Base-by-base conservation (phyloP, 2,329 filamentous ascomycete genomes). In the Rhinocladiella mackenziei region DNA sequence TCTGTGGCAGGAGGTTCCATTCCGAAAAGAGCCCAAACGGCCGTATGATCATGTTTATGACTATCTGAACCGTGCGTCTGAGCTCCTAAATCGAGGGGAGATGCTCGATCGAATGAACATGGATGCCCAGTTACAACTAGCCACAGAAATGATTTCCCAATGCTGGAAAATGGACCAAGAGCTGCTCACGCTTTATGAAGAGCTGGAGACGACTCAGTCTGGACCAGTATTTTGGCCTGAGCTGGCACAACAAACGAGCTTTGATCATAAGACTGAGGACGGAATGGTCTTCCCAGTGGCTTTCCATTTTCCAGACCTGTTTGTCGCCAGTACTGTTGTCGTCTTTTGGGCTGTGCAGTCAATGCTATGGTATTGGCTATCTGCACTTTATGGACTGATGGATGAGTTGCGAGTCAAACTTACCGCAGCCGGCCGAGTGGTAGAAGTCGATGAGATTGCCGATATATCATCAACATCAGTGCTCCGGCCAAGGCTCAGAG, bases 291-390 rank as follows among this genome's bases (percentile, higher is more conserved):
- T 65, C 31, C 60, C 62, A 1, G 53, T 63, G 3, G 53, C 56
- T 4, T 62, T 58, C 37, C 44, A 58, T 10, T 67, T 66, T 33
- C 39, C 48, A 2, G 50, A 59, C 35, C 40, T 64, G 3, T 35
- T 35, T 5, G 53, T 54, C 3, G 62, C 63, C 3, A 48, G 53
- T 5, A 61, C 56, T 3, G 53, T 63, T 9, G 57, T 62, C 30
- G 26, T 63, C 2, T 60, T 62, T 34, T 68, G 65, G 65, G 56
- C 62, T 3, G 56, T 57, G 1, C 50, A 53, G 5, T 41, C 56
- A 1, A 59, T 68, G 40, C 43, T 67, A 14, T 66, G 62, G 60
- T 57, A 61, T 3, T 62, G 62, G 1, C 54, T 66, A 39, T 55
- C 41, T 6, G 56, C 59, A 30, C 49, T 68, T 6, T 62, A 65